phyloP scores from a whole-genome alignment of 2,329 filamentous ascomycete species.

The Leptographium wingfieldii region DNA sequence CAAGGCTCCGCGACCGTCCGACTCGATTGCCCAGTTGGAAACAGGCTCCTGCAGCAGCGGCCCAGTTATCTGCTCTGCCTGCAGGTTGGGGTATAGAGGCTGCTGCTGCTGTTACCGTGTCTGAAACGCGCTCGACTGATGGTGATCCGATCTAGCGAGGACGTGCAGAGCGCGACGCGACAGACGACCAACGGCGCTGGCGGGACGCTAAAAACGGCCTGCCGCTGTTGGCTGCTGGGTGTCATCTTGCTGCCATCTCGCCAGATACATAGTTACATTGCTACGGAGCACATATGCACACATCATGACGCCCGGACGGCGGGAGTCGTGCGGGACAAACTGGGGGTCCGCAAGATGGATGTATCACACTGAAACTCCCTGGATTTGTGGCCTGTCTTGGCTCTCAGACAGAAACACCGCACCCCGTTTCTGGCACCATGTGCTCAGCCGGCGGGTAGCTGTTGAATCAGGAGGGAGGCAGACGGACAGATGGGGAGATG shows the following conservation, averaged over 20 bases:
- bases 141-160: not conserved
- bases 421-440: too few relatives aligned
- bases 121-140: not conserved
- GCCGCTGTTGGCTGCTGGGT: not conserved
- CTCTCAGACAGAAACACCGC: too few relatives aligned
- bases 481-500: constrained; percentile 11
- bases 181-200: not conserved
- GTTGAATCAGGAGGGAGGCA: constrained; percentile 11
- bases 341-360: not conserved
- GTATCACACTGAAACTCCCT: too few relatives aligned
- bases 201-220: not conserved
- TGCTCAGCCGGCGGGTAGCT: constrained; percentile 2
- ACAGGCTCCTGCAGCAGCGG: not conserved
- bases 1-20: constrained; percentile 1
- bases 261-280: not conserved
- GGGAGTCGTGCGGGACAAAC: not conserved
- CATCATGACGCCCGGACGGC: not conserved
- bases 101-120: not conserved
- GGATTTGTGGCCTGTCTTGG: too few relatives aligned
- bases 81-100: not conserved
- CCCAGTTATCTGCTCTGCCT: not conserved
- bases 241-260: not conserved
- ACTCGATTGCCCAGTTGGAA: not conserved
- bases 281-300: not conserved
- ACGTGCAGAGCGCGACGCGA: not conserved